Evolutionary conservation across 495 filamentous ascomycete species (phyloP).

Genomic region (Penicillium dipodomyicola): DNA sequence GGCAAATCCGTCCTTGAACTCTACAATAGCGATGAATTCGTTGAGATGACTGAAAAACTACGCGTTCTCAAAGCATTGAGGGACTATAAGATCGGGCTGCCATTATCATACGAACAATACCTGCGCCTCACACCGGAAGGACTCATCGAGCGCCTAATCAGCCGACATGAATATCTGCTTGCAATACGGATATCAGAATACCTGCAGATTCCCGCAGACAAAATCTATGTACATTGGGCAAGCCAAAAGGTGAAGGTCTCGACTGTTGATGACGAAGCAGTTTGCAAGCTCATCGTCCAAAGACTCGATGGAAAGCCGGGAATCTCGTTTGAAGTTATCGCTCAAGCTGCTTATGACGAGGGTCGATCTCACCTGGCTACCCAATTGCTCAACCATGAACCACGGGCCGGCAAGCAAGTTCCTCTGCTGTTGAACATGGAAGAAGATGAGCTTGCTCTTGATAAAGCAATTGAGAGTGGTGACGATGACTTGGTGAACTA

Average conservation of each 20-base stretch:
- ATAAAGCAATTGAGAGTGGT: constrained; percentile 95
- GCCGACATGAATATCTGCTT: constrained; percentile 85
- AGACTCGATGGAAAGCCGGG: constrained; percentile 83
- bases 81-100: constrained; percentile 86
- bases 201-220: constrained; percentile 79
- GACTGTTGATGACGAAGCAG: constrained; percentile 79
- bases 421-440: constrained; percentile 94
- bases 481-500: constrained; percentile 90
- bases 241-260: constrained; percentile 87
- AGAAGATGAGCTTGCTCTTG: constrained; percentile 90
- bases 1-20: constrained; percentile 95
- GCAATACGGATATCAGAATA: constrained; percentile 89
- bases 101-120: constrained; percentile 89
- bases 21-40: constrained; percentile 96
- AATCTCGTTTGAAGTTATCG: constrained; percentile 92
- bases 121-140: constrained; percentile 84
- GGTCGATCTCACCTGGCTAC: constrained; percentile 83
- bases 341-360: constrained; percentile 93
- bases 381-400: constrained; percentile 87
- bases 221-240: constrained; percentile 95
- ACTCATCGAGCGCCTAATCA: constrained; percentile 79
- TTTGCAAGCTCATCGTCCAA: constrained; percentile 82
- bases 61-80: constrained; percentile 89
- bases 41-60: constrained; percentile 94
- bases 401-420: constrained; percentile 90